These are phyloP conservation scores for Acacia crassicarpa DNA, from an alignment of 306 rosid genomes.

Conservation along the genomic window DNA sequence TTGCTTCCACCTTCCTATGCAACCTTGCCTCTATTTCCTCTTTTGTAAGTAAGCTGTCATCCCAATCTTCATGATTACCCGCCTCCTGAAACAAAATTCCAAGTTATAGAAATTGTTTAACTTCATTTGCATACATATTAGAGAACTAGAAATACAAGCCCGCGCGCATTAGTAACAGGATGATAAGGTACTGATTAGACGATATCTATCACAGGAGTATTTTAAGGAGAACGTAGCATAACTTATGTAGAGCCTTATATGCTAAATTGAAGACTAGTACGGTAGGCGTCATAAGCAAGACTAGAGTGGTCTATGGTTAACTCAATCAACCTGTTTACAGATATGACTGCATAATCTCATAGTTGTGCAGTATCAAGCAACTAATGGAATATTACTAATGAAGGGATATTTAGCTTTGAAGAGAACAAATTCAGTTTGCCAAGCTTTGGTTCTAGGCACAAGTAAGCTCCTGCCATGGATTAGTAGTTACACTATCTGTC, in stretches of 20 bases:
- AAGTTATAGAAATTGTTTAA: slow-evolving; percentile 24
- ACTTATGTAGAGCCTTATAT: background rate
- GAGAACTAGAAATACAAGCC: slow-evolving; percentile 20
- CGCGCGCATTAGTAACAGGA: slow-evolving; percentile 19
- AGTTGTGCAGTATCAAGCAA: background rate
- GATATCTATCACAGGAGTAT: background rate
- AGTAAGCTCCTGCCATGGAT: background rate
- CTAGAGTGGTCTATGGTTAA: slow-evolving; percentile 17
- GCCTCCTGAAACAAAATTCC: slow-evolving; percentile 59
- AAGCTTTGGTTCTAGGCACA: slow-evolving; percentile 3
- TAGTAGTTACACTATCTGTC: background rate
- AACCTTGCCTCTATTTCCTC: slow-evolving; percentile 83
- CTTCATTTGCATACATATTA: background rate
- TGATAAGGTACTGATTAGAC: too few species aligned
- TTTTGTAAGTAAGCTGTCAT: slow-evolving; percentile 85
- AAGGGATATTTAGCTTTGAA: slow-evolving; percentile 1
- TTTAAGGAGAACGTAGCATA: background rate
- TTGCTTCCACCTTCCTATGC: slow-evolving; percentile 90
- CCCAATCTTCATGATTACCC: slow-evolving; percentile 83
- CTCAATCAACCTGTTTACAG: background rate
- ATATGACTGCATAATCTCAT: slow-evolving; percentile 3
- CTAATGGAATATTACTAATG: background rate
- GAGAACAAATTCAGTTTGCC: slow-evolving; percentile 8
- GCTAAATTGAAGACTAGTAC: background rate
- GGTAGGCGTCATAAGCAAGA: background rate